A percentile compares a stretch with the other conserved stretches of the same genome.
phyloP scores from a whole-genome alignment of 2,329 filamentous ascomycete species.

The Colletotrichum sp. region DNA sequence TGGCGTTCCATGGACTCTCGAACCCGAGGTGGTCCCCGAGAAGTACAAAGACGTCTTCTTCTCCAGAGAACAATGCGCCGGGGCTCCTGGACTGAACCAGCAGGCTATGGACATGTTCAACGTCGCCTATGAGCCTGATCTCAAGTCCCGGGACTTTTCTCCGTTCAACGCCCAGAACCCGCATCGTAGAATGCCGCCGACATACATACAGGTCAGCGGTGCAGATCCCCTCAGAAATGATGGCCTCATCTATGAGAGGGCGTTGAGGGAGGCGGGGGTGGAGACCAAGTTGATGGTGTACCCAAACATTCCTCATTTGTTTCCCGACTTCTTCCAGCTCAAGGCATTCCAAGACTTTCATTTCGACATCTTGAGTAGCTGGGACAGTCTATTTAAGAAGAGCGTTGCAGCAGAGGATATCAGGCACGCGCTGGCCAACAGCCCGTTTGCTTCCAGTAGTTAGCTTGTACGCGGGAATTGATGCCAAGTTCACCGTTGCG shows the following conservation, averaged over 20 bases:
- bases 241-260: constrained; percentile 53
- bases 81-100: constrained; percentile 37
- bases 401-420: background rate
- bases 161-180: constrained; percentile 34
- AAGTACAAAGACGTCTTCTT: constrained; percentile 42
- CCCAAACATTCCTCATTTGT: background rate
- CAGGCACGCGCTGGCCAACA: background rate
- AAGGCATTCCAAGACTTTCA: background rate
- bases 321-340: background rate
- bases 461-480: background rate
- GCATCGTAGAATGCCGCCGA: constrained; percentile 42
- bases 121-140: constrained; percentile 33
- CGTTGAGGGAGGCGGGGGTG: constrained; percentile 47
- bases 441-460: background rate
- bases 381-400: background rate
- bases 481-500: rapidly evolving
- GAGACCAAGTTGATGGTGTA: constrained; percentile 34
- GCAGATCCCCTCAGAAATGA: constrained; percentile 58
- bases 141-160: constrained; percentile 29
- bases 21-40: constrained; percentile 24
- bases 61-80: constrained; percentile 44
- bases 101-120: constrained; percentile 28
- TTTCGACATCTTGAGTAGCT: background rate
- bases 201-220: constrained; percentile 56
- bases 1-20: background rate